Base-by-base conservation (phyloP, 202 grass and related monocot genomes). In the Setaria viridis region DNA sequence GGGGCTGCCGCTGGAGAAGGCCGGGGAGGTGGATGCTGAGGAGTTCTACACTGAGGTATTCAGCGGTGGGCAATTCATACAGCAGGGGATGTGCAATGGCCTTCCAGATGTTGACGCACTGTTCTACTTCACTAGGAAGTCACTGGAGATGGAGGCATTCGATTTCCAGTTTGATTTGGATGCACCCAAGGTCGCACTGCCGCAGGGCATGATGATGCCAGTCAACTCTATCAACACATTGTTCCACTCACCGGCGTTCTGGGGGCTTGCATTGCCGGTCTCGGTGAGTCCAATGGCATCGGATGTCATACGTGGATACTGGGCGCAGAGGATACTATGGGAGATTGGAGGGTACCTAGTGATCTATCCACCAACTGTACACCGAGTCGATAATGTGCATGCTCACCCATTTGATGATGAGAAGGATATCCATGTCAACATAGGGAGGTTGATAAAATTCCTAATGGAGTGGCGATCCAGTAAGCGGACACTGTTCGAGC, bases 81-180 rank as follows among this genome's bases (percentile, higher is more conserved):
- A 95, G 83, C 90, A 95, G 51, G 88, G 90, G 0, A 77, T 95
- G 34, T 95, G 79, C 80, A 82, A 92, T 75, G 93, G 93, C 0
- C 88, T 95, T 43, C 93, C 90, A 0, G 90, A 92, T 88, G 85
- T 95, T 32, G 90, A 95, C 7, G 84, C 88, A 0, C 65, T 90
- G 42, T 94, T 94, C 90, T 94, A 94, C 82, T 86, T 92, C 85
- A 94, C 93, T 0, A 79, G 93, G 15, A 94, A 92, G 72, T 86
- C 93, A 21, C 53, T 48, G 4, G 85, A 71, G 13, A 83, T 90
- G 79, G 93, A 90, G 35, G 53, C 85, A 6, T 92, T 94, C 17
- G 88, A 94, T 89, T 65, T 92, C 15, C 50, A 7, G 9, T 94
- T 94, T 70, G 88, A 92, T 55, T 70, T 13, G 13, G 82, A 82